Conservation (phyloP, 805 yeast species). For the Ogataea trehaloabstinens region DNA sequence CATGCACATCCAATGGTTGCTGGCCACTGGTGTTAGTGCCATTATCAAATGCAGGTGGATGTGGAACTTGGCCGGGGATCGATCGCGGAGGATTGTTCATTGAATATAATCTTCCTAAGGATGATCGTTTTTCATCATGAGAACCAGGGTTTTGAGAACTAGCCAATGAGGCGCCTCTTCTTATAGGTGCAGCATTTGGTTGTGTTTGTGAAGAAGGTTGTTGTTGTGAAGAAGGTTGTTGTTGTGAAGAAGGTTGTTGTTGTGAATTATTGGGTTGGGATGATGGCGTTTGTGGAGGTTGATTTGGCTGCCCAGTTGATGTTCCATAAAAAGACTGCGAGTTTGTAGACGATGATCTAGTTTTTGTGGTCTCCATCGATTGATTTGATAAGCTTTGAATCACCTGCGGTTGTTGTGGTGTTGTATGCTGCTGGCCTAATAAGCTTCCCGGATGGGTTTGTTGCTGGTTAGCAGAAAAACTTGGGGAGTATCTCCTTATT, state of each 20-base stretch:
- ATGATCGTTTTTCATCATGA: slow-evolving; percentile 17
- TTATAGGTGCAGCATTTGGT: slow-evolving; percentile 4
- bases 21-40: background rate
- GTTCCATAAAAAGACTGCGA: slow-evolving; percentile 8
- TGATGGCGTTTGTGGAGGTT: slow-evolving; percentile 1
- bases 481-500: slow-evolving; percentile 9
- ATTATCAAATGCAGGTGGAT: slow-evolving; percentile 7
- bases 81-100: slow-evolving; percentile 29
- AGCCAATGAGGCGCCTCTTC: slow-evolving; percentile 12
- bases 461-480: slow-evolving; percentile 6
- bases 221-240: slow-evolving; percentile 5
- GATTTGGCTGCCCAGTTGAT: slow-evolving; percentile 1
- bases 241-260: slow-evolving; percentile 4
- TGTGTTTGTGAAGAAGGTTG: slow-evolving; percentile 3
- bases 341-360: slow-evolving; percentile 17
- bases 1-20: background rate
- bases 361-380: slow-evolving; percentile 16
- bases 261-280: slow-evolving; percentile 5
- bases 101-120: slow-evolving; percentile 18
- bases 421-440: slow-evolving; percentile 3
- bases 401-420: slow-evolving; percentile 9
- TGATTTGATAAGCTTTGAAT: slow-evolving; percentile 10
- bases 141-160: slow-evolving; percentile 14
- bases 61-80: slow-evolving; percentile 20
- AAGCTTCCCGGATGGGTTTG: slow-evolving; percentile 2